Percentiles rank a stretch among this genome's conserved stretches.
phyloP scores from a whole-genome alignment of 345 rosid species.

The Nephelium lappaceum region DNA sequence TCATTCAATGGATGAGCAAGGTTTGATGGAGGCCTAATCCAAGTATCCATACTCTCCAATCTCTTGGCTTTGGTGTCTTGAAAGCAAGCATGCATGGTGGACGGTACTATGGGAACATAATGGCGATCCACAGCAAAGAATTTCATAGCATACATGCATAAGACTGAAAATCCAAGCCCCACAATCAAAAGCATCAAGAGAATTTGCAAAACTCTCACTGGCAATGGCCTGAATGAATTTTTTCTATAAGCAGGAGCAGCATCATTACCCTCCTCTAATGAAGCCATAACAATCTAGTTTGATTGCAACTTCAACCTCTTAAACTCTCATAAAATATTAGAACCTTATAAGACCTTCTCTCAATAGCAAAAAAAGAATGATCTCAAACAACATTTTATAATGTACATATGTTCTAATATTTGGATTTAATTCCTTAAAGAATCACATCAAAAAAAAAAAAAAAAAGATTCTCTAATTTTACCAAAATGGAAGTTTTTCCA shows the following conservation, averaged over 20 bases:
- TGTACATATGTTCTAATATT: no score
- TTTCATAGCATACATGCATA: constrained; percentile 48
- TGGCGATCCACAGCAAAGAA: constrained; percentile 37
- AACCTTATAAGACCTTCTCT: background rate
- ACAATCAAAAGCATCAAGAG: constrained; percentile 48
- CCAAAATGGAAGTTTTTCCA: no score
- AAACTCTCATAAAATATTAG: background rate
- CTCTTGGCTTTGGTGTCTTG: constrained; percentile 22
- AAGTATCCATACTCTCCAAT: constrained; percentile 30
- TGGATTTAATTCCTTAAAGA: background rate
- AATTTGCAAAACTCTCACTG: constrained; percentile 44
- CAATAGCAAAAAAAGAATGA: background rate
- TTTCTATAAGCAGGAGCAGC: constrained; percentile 31
- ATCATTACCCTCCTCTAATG: constrained; percentile 63
- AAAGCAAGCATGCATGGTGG: constrained; percentile 36
- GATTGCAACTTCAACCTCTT: constrained; percentile 28
- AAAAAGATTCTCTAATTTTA: no score
- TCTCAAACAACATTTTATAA: background rate
- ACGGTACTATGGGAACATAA: constrained; percentile 32
- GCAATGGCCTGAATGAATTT: constrained; percentile 39
- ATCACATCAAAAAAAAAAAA: no score
- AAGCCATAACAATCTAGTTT: constrained; percentile 13
- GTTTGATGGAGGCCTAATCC: constrained; percentile 59
- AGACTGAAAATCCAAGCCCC: constrained; percentile 52
- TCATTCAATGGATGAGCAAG: constrained; percentile 77